Conservation (phyloP, 495 filamentous ascomycete genomes). For the Lasiosphaeria miniovina region DNA sequence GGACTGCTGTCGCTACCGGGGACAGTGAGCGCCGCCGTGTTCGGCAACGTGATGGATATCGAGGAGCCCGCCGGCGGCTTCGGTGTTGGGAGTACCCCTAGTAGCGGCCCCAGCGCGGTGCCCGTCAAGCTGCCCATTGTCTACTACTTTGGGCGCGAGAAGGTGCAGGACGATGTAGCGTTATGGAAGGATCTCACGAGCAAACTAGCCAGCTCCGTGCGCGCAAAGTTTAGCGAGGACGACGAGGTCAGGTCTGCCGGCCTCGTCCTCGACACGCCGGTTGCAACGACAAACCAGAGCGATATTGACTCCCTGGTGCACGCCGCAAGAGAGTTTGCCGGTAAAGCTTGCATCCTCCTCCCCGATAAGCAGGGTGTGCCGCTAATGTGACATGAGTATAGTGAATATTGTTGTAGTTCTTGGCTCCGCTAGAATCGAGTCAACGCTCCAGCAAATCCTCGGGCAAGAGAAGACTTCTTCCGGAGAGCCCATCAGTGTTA, state of each 20-base stretch:
- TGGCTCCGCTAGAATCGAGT: slow-evolving; percentile 78
- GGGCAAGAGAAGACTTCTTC: slow-evolving; percentile 57
- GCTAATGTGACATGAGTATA: slow-evolving; percentile 21
- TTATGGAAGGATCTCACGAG: slow-evolving; percentile 72
- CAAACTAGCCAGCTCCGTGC: slow-evolving; percentile 74
- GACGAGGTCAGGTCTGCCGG: slow-evolving; percentile 65
- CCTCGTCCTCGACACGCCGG: slow-evolving; percentile 83
- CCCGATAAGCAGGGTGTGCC: background rate
- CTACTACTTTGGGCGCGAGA: slow-evolving; percentile 80
- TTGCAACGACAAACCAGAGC: slow-evolving; percentile 53
- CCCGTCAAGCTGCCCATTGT: slow-evolving; percentile 90
- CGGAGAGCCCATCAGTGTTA: slow-evolving; percentile 64
- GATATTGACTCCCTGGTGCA: slow-evolving; percentile 73
- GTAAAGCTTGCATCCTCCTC: slow-evolving; percentile 40
- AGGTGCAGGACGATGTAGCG: slow-evolving; percentile 68
- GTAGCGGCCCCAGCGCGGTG: slow-evolving; percentile 79
- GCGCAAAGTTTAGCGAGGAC: slow-evolving; percentile 77
- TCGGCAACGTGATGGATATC: slow-evolving; percentile 81
- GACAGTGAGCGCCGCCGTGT: slow-evolving; percentile 76
- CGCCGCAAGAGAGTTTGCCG: slow-evolving; percentile 81
- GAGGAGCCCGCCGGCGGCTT: slow-evolving; percentile 69
- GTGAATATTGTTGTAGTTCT: slow-evolving; percentile 79
- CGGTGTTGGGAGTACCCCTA: slow-evolving; percentile 80
- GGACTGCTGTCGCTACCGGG: slow-evolving; percentile 84
- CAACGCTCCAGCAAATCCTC: slow-evolving; percentile 72